phyloP scores from a whole-genome alignment of 306 rosid species.

The Dryas octopetala region DNA sequence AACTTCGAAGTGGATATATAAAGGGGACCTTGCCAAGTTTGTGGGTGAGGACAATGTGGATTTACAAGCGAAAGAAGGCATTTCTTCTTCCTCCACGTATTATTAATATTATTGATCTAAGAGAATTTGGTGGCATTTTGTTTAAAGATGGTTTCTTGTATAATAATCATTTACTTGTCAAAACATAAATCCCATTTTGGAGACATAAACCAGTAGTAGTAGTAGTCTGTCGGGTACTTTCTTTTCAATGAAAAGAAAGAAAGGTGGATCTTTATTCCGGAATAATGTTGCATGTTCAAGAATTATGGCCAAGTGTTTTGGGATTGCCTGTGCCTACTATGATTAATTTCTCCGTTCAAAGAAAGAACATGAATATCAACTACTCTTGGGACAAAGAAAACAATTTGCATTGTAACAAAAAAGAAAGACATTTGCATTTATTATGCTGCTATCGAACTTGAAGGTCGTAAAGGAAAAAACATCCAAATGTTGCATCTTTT shows the following conservation, averaged over 20 bases:
- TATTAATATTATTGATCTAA: not conserved
- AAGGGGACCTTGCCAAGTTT: not conserved
- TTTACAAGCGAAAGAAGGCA: conserved; percentile 5
- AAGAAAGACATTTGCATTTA: not conserved
- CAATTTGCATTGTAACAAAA: not conserved
- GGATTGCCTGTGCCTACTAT: too few relatives aligned
- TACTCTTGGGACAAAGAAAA: not conserved
- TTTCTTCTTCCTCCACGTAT: not conserved
- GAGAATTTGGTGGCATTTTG: not conserved
- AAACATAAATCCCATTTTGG: not conserved
- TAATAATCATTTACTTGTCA: not conserved
- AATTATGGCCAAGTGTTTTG: too few relatives aligned
- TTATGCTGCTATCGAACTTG: not conserved
- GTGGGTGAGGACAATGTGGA: not conserved
- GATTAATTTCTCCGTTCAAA: not conserved
- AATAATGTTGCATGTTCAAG: too few relatives aligned
- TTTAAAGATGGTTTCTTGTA: conserved; percentile 1
- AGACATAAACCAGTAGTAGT: too few relatives aligned
- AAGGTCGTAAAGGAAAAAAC: not conserved
- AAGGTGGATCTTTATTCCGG: not conserved
- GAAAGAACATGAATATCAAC: not conserved
- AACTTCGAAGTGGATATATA: not conserved
- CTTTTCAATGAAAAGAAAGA: not conserved
- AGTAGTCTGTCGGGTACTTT: too few relatives aligned
- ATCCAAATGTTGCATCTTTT: not conserved